Evolutionary conservation across 1,284 basidiomycete genomes (phyloP), one percentile per base, ranked within the genome.

Genomic region (Pseudozyma pruni): DNA sequence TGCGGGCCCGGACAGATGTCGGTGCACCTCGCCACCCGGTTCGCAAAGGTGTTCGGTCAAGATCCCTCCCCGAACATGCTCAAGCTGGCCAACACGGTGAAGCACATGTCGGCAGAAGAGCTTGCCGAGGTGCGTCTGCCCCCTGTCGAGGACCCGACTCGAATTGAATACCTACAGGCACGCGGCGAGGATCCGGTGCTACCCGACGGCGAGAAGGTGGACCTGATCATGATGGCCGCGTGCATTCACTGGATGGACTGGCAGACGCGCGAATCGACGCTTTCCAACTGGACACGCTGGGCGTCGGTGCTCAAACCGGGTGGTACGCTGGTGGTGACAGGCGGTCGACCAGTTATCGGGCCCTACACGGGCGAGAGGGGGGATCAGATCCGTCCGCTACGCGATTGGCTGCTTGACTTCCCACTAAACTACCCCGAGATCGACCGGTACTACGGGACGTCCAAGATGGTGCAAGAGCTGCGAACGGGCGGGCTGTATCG

Each of bases 201-300:
- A 17, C 62, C 67, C n/a, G 32, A 46, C 8, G 68, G 62, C 4
- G 58, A 66, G 31, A 61, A 66, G 32, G 57, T 67, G 43, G 62
- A 72, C 29, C 27, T 67, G 40, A 67, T 72, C 62, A 67, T 64
- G 46, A 61, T 72, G 57, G 68, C 62, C 9, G 53, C 68, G 0
- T 66, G 68, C 44, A 61, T 67, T 27, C 68, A 72, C 32, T 72
- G 68, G 62, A 57, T 72, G 68, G 68, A 72, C 43, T 66, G 61
- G 68, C 32, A 48, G 38, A 62, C 42, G 14, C 46, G 37, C 14
- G 50, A 61, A 14, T 46, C 45, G n/a, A 47, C 25, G 10, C 32
- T 7, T 3, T 33, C 57, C 27, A 61, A 61, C 27, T 72, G 68
- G 68, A 50, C 40, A 17, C 54, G 42, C 17, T 72, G 68, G 68